Percentiles rank a stretch among this genome's conserved stretches.
Evolutionary conservation across 2,329 filamentous ascomycete genomes (phyloP).

Genomic region (Achaetomium macrosporum): DNA sequence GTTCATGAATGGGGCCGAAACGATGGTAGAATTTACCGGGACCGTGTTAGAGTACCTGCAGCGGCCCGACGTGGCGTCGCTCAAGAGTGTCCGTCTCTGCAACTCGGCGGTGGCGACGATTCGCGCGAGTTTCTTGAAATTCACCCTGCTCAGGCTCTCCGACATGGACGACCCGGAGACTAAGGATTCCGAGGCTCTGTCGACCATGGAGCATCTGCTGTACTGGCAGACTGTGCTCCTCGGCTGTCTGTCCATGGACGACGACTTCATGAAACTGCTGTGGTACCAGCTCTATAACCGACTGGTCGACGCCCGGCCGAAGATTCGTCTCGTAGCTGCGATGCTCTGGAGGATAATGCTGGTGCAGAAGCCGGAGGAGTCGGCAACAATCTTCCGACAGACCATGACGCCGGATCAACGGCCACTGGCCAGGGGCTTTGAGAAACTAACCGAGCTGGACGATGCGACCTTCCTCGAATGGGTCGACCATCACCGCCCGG

Average conservation of each 20-base stretch:
- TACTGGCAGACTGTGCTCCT: slow-evolving; percentile 96
- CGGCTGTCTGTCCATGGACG: slow-evolving; percentile 67
- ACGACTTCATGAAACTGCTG: slow-evolving; percentile 76
- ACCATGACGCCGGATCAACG: slow-evolving; percentile 65
- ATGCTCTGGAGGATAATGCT: slow-evolving; percentile 87
- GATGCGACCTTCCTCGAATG: slow-evolving; percentile 82
- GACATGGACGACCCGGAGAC: slow-evolving; percentile 66
- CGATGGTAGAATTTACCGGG: slow-evolving; percentile 79
- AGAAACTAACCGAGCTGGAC: slow-evolving; percentile 79
- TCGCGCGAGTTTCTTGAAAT: slow-evolving; percentile 68
- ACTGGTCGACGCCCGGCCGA: slow-evolving; percentile 62
- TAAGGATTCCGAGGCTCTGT: slow-evolving; percentile 56
- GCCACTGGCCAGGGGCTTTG: slow-evolving; percentile 68
- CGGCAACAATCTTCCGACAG: slow-evolving; percentile 65
- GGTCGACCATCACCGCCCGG: slow-evolving; percentile 75
- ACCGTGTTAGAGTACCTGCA: slow-evolving; percentile 84
- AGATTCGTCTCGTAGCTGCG: slow-evolving; percentile 69
- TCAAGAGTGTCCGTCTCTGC: slow-evolving; percentile 90
- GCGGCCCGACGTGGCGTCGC: slow-evolving; percentile 68
- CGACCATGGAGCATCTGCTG: slow-evolving; percentile 76
- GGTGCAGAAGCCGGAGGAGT: slow-evolving; percentile 86
- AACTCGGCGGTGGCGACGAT: slow-evolving; percentile 74
- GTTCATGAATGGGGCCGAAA: slow-evolving; percentile 84
- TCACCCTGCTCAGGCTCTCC: slow-evolving; percentile 75
- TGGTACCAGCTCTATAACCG: slow-evolving; percentile 93